phyloP scores from a whole-genome alignment of 2,329 filamentous ascomycete species.

The Parasarocladium wereldwijsianum region DNA sequence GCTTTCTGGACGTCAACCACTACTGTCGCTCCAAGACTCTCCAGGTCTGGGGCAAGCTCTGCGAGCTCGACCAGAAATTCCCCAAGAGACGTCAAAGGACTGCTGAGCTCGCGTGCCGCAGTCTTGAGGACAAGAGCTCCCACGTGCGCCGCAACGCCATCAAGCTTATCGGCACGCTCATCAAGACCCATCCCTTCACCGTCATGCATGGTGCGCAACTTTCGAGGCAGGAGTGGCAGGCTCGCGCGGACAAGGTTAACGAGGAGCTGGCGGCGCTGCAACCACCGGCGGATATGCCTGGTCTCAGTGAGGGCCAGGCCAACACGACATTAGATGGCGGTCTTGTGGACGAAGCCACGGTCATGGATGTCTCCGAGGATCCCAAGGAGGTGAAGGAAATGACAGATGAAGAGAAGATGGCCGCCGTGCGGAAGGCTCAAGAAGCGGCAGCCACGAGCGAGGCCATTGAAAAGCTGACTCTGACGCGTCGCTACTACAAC shows the following conservation, averaged over 20 bases:
- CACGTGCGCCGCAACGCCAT: conserved; percentile 93
- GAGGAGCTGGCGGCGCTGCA: conserved; percentile 67
- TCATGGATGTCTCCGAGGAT: conserved; percentile 57
- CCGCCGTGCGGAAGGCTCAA: conserved; percentile 61
- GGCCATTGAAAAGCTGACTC: conserved; percentile 70
- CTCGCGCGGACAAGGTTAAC: conserved; percentile 68
- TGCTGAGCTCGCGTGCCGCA: conserved; percentile 74
- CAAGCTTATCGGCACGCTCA: conserved; percentile 73
- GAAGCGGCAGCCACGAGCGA: conserved; percentile 83
- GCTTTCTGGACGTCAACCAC: conserved; percentile 91
- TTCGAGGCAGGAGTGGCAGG: conserved; percentile 72
- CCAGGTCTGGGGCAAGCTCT: conserved; percentile 84
- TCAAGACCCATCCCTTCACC: conserved; percentile 89
- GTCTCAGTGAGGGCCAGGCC: conserved; percentile 43
- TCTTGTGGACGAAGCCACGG: conserved; percentile 78
- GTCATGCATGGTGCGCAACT: conserved; percentile 83
- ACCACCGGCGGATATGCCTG: conserved; percentile 58
- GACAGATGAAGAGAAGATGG: conserved; percentile 66
- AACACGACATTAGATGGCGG: conserved; percentile 61
- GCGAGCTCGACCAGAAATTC: conserved; percentile 91
- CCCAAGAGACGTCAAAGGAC: conserved; percentile 80
- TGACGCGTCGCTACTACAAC: conserved; percentile 82
- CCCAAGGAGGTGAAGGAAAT: conserved; percentile 49
- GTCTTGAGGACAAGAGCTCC: conserved; percentile 94
- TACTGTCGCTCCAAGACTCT: conserved; percentile 87